phyloP scores from a whole-genome alignment of 2,329 filamentous ascomycete genomes.

The Pseudogymnoascus sp. region DNA sequence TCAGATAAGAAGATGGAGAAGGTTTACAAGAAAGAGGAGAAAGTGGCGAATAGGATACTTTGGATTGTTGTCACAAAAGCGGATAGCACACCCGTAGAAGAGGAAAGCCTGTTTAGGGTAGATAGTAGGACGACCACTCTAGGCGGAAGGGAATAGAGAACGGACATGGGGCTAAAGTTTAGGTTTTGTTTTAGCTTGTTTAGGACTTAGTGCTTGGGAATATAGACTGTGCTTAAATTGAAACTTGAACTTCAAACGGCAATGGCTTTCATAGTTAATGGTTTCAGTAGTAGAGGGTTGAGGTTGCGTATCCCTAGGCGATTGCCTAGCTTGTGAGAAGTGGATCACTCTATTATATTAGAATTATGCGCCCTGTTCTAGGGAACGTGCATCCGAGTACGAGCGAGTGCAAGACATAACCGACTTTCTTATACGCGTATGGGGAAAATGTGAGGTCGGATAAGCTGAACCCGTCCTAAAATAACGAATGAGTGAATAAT shows the following conservation, averaged over 20 bases:
- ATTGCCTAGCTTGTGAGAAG: no score
- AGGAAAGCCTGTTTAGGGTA: slow-evolving; percentile 1
- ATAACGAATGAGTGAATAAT: no score
- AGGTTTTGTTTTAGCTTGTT: slow-evolving; percentile 16
- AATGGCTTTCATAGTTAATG: no score
- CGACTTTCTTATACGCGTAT: no score
- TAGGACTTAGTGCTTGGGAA: background rate
- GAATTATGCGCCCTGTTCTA: no score
- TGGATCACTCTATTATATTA: no score
- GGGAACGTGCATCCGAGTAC: no score
- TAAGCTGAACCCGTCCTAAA: no score
- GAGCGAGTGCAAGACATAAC: no score
- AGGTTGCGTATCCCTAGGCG: no score
- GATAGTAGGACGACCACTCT: background rate
- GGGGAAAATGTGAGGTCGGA: no score
- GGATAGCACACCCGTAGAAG: slow-evolving; percentile 14
- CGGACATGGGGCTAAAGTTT: background rate
- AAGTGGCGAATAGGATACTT: slow-evolving; percentile 25
- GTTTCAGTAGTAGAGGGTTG: no score
- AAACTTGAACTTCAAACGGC: background rate
- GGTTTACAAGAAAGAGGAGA: slow-evolving; percentile 22
- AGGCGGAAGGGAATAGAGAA: background rate
- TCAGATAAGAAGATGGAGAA: slow-evolving; percentile 22
- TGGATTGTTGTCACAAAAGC: slow-evolving; percentile 25
- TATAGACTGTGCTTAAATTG: background rate